Base-by-base conservation (phyloP, 202 grass and related monocot species). In the Cymbopogon flexuosus region DNA sequence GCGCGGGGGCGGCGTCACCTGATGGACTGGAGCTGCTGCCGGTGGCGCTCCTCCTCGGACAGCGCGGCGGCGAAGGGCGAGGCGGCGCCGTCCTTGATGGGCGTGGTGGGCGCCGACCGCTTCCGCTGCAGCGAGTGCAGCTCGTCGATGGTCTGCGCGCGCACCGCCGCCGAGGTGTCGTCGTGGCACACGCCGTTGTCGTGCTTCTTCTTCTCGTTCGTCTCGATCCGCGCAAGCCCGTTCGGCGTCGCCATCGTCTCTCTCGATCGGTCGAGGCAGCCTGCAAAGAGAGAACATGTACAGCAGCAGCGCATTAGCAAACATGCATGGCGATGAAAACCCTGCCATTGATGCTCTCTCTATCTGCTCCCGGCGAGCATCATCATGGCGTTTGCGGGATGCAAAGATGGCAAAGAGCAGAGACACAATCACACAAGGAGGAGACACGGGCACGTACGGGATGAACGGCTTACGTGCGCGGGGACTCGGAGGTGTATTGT, bases 71-170 rank as follows among this genome's bases (percentile, higher is more conserved):
- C 77, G 75, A 93, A 88, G 79, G 89, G 8, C 24, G 75, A 73
- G 63, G 84, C 46, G 62, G 66, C 67, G 52, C 75, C 83, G n/a
- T 85, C 89, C 87, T 93, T 96, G 90, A 96, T 93, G 24, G 96
- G 96, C 79, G 96, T 99, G 87, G 85, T 96, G 39, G 96, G 96
- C 33, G 93, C 92, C 64, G 96, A 99, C 23, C 90, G 83, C 89
- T 96, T 99, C 71, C 82, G 80, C 88, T 99, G 96, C 84, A 99
- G 87, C 40, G 96, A 93, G 93, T 99, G 96, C 69, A 99, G 87
- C 89, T 99, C 93, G 86, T 96, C 90, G 81, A 99, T 96, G 51
- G 89, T 99, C 90, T 99, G 89, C 45, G 96, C 96, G 85, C 87
- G 85, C 85, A 96, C 93, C 45, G 90, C 83, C 40, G 90, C 5